Conservation (phyloP, 2,329 filamentous ascomycete genomes). For the Alternaria triticimaculans region DNA sequence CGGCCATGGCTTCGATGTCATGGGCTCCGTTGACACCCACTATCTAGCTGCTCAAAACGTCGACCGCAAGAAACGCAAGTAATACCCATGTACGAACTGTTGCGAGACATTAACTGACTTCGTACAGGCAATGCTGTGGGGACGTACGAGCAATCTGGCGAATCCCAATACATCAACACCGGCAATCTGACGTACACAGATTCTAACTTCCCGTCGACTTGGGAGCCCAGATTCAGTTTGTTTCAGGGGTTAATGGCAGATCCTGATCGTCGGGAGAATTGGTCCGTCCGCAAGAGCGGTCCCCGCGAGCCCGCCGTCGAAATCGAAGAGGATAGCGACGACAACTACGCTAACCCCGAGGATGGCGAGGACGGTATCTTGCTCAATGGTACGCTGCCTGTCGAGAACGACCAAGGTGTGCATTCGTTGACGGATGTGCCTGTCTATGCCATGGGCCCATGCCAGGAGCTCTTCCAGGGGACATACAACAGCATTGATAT, state of each 20-base stretch:
- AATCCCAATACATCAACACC: constrained; percentile 75
- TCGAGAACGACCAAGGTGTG: constrained; percentile 64
- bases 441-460: constrained; percentile 79
- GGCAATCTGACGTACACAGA: constrained; percentile 69
- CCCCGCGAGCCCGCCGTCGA: constrained; percentile 68
- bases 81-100: background rate
- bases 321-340: constrained; percentile 55
- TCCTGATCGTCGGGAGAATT: constrained; percentile 80
- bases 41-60: constrained; percentile 71
- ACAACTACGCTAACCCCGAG: constrained; percentile 71
- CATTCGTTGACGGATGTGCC: constrained; percentile 51
- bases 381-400: constrained; percentile 76
- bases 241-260: constrained; percentile 53
- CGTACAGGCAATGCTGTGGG: constrained; percentile 66
- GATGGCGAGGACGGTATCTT: constrained; percentile 72
- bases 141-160: constrained; percentile 73
- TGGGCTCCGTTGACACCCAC: constrained; percentile 79
- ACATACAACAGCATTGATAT: constrained; percentile 74
- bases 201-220: constrained; percentile 69
- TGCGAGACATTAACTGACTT: background rate
- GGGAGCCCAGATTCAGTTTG: too few species aligned
- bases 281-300: constrained; percentile 70
- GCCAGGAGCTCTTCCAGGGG: constrained; percentile 76
- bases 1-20: constrained; percentile 89
- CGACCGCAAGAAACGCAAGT: constrained; percentile 72